Conservation (phyloP, 2,329 filamentous ascomycete genomes). For the Decorospora gaudefroyi region DNA sequence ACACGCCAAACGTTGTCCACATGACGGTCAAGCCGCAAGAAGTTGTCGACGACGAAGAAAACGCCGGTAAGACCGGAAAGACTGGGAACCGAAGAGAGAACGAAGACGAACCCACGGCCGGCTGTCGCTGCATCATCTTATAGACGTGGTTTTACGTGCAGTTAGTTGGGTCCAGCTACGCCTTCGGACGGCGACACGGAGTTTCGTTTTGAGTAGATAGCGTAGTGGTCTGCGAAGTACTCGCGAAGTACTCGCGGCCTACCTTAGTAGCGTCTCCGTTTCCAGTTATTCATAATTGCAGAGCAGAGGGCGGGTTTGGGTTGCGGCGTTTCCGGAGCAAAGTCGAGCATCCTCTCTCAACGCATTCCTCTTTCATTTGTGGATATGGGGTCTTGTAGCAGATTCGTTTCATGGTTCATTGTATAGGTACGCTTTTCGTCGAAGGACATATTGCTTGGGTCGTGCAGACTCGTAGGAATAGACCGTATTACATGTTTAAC, state of each 20-base stretch:
- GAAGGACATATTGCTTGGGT: conserved; percentile 8
- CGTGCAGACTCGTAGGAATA: conserved; percentile 13
- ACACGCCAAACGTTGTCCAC: conserved; percentile 83
- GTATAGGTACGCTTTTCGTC: conserved; percentile 19
- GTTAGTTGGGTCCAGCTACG: not conserved
- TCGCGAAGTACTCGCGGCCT: too few species aligned
- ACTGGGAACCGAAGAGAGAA: conserved; percentile 56
- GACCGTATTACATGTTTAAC: conserved; percentile 10
- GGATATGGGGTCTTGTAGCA: conserved; percentile 18
- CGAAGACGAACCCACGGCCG: conserved; percentile 59
- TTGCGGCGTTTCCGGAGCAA: conserved; percentile 10
- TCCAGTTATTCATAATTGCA: conserved; percentile 7
- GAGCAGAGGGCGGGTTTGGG: conserved; percentile 6
- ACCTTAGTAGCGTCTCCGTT: too few species aligned
- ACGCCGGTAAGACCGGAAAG: conserved; percentile 71
- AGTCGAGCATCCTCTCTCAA: conserved; percentile 4
- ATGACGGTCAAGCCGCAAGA: conserved; percentile 91
- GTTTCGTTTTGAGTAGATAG: conserved; percentile 3
- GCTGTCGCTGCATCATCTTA: conserved; percentile 68
- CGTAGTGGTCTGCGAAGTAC: too few species aligned
- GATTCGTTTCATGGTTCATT: conserved; percentile 11
- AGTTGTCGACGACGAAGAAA: conserved; percentile 77
- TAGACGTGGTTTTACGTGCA: conserved; percentile 40
- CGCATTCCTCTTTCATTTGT: conserved; percentile 13
- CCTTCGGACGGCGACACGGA: conserved; percentile 1